These are phyloP conservation scores for Didymella exigua DNA, from an alignment of 2,329 filamentous ascomycete genomes.

Conservation along the genomic window DNA sequence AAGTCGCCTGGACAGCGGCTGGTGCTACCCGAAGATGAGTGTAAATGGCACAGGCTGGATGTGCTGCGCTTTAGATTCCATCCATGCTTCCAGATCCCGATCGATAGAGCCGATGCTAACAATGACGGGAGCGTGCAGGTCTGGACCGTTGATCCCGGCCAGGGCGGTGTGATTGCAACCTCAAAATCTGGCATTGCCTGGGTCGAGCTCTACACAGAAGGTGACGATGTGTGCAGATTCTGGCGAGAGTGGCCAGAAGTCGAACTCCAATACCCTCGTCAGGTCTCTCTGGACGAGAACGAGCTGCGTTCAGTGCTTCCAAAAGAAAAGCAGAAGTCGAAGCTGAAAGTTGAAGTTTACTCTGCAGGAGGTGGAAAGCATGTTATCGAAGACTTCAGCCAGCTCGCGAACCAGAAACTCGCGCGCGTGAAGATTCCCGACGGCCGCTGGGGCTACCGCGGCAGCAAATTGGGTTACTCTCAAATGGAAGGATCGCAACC, in stretches of 20 bases:
- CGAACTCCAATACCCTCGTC: conserved; percentile 66
- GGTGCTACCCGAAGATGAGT: conserved; percentile 79
- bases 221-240: conserved; percentile 77
- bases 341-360: conserved; percentile 73
- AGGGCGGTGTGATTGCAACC: conserved; percentile 78
- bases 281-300: conserved; percentile 74
- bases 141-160: conserved; percentile 80
- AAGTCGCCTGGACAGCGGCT: conserved; percentile 77
- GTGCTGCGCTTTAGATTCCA: conserved; percentile 87
- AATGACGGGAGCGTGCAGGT: conserved; percentile 81
- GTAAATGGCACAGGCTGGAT: conserved; percentile 89
- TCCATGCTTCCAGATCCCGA: conserved; percentile 84
- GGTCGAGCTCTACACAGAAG: conserved; percentile 79
- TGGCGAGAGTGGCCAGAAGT: conserved; percentile 81
- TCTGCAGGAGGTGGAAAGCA: conserved; percentile 76
- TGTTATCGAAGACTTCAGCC: conserved; percentile 76
- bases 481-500: conserved; percentile 71
- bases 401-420: conserved; percentile 69
- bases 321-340: conserved; percentile 72
- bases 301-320: conserved; percentile 75
- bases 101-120: conserved; percentile 63
- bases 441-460: conserved; percentile 74
- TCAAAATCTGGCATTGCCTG: conserved; percentile 83
- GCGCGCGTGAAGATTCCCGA: conserved; percentile 76
- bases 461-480: conserved; percentile 74